Conservation (phyloP, 2,329 filamentous ascomycete species). For the Graphilbum ipis-grandicollis region DNA sequence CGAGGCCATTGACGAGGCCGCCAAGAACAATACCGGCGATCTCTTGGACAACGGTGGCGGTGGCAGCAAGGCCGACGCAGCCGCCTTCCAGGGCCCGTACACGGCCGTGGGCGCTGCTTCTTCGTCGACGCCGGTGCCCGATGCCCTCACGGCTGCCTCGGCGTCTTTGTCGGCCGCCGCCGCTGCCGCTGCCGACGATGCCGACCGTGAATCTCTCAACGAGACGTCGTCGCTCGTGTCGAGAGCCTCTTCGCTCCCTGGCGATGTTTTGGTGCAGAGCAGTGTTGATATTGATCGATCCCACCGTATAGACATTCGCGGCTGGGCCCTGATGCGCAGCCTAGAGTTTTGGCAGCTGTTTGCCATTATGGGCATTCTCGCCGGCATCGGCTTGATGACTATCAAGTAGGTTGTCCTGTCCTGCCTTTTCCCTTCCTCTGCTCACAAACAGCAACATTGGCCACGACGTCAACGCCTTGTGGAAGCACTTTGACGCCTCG, state of each 20-base stretch:
- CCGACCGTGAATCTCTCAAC: constrained; percentile 28
- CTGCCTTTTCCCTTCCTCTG: background rate
- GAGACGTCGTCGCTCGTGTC: constrained; percentile 71
- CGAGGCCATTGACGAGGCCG: constrained; percentile 6
- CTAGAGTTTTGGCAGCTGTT: constrained; percentile 87
- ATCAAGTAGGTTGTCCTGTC: constrained; percentile 59
- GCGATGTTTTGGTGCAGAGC: constrained; percentile 34
- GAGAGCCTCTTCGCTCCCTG: constrained; percentile 33
- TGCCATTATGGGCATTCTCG: constrained; percentile 71
- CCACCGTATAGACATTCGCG: constrained; percentile 81
- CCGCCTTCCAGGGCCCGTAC: background rate
- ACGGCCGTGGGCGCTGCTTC: background rate
- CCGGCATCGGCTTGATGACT: constrained; percentile 91
- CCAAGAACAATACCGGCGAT: background rate
- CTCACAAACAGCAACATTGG: constrained; percentile 62
- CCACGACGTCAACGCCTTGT: constrained; percentile 73
- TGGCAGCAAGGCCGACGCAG: background rate
- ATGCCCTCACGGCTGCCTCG: background rate
- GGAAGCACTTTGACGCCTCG: constrained; percentile 66
- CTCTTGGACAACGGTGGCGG: background rate
- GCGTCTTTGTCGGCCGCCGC: background rate
- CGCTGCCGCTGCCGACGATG: constrained; percentile 4
- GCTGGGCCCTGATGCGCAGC: constrained; percentile 52
- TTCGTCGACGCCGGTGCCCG: background rate
- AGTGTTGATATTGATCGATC: constrained; percentile 56